Base-by-base conservation (phyloP, 2,329 filamentous ascomycete species). In the Tympanopsis confertula region DNA sequence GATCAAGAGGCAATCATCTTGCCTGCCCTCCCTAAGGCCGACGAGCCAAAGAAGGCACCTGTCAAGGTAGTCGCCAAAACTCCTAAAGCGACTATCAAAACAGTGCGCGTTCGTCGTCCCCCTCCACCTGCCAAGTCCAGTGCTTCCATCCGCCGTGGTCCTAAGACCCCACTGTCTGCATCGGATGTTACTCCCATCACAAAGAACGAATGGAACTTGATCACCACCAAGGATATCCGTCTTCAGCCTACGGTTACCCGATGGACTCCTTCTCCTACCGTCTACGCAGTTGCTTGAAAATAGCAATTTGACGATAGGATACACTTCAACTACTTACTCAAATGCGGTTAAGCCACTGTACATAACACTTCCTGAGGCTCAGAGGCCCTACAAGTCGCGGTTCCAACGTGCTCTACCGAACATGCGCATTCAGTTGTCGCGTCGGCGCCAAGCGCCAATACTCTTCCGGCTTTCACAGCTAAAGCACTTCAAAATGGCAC, bases 121-220 rank as follows among this genome's bases (percentile, higher is more conserved):
- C 24, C 24, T 28, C 24, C 24, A n/a, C 24, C 24, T 10, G 26
- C 30, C 50, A 3, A 41, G 39, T 3, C 46, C 38, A 15, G 40
- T 41, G 14, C 49, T 17, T 43, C 47, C 13, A 20, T 41, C 13
- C 49, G 47, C 30, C 51, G 51, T 5, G 57, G 54, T 0, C 56
- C 59, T 3, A 58, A 58, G 41, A 62, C 59, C 1, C 59, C 59
- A 3, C 43, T 59, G 36, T 59, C 56, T 4, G 58, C 59, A 1
- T 62, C 59, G 2, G 59, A 62, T 44, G 58, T 62, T 13, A 62
- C 59, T 1, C 59, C 59, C 2, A 61, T 61, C 38, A 62, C 59
- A 2, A 47, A 53, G 13, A 58, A 55, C 26, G 59, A 62, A 41
- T 62, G 59, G 59, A 60, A 61, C 37, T 48, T 62, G 19, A 47